phyloP scores from a whole-genome alignment of 2,329 filamentous ascomycete species.

The Aspergillus costaricaensis region DNA sequence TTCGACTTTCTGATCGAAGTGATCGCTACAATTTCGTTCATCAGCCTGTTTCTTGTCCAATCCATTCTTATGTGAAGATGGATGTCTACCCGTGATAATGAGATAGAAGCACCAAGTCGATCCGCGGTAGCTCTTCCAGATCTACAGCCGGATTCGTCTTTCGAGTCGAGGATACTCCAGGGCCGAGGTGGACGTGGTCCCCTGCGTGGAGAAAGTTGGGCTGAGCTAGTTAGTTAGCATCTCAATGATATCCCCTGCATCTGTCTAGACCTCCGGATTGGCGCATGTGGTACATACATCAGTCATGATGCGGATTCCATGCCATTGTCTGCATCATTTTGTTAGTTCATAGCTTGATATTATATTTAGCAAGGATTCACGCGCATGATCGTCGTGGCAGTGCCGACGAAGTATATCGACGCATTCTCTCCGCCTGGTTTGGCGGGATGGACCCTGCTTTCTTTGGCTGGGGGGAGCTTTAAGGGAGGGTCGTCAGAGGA shows the following conservation, averaged over 20 bases:
- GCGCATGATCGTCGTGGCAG: constrained; percentile 42
- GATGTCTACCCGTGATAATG: constrained; percentile 60
- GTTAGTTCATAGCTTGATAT: constrained; percentile 5
- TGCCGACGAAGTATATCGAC: constrained; percentile 43
- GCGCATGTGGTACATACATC: constrained; percentile 28
- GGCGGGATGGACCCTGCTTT: constrained; percentile 48
- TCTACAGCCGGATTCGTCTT: constrained; percentile 63
- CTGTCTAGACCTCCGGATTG: too few relatives aligned
- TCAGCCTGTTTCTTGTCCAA: not conserved
- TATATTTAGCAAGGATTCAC: not conserved
- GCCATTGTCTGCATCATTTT: constrained; percentile 37
- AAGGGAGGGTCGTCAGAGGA: constrained; percentile 34
- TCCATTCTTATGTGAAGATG: not conserved
- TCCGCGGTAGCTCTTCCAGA: constrained; percentile 59
- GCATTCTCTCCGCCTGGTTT: constrained; percentile 36
- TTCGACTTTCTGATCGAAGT: constrained; percentile 59
- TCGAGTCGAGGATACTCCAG: constrained; percentile 59
- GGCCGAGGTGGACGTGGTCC: constrained; percentile 67
- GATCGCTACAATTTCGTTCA: constrained; percentile 40
- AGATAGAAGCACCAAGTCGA: constrained; percentile 62
- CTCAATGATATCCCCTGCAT: too few relatives aligned
- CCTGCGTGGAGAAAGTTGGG: constrained; percentile 68
- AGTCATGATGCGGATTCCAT: constrained; percentile 43
- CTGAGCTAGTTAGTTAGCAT: constrained; percentile 24
- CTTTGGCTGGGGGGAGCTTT: constrained; percentile 47